Conservation (phyloP, 148 eudicot species). For the Rhododendron ovatum region DNA sequence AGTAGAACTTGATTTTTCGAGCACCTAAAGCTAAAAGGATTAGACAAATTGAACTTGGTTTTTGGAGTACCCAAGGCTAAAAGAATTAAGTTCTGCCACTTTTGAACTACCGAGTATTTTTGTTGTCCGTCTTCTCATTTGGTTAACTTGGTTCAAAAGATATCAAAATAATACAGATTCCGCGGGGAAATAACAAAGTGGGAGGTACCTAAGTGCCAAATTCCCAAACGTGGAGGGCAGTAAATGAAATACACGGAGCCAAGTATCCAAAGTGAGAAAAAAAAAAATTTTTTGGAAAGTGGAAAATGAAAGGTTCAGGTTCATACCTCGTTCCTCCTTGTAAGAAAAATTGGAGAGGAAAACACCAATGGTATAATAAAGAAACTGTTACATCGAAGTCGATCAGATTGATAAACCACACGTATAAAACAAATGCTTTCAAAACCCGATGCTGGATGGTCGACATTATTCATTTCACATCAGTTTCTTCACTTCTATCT, state of each 20-base stretch:
- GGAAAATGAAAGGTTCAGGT: background rate
- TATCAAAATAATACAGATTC: background rate
- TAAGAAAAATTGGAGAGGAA: background rate
- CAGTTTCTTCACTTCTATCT: background rate
- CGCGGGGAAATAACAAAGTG: background rate
- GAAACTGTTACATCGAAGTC: background rate
- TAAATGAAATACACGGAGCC: background rate
- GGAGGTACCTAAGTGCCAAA: background rate
- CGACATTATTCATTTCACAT: background rate
- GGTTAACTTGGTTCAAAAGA: background rate
- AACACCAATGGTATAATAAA: background rate
- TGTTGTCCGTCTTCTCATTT: background rate
- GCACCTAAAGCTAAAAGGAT: background rate
- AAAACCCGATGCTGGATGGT: background rate
- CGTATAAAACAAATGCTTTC: background rate
- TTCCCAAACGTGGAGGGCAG: background rate
- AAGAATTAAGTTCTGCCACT: no score
- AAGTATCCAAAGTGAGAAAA: background rate
- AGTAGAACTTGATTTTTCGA: background rate
- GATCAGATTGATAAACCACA: background rate
- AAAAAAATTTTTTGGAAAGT: background rate
- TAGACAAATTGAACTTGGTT: no score
- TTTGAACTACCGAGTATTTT: background rate
- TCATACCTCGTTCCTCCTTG: background rate
- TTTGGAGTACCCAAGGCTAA: background rate